Percentiles rank a stretch among this genome's conserved stretches.
phyloP scores from a whole-genome alignment of 2,329 filamentous ascomycete genomes.

The Xylariales sp. region DNA sequence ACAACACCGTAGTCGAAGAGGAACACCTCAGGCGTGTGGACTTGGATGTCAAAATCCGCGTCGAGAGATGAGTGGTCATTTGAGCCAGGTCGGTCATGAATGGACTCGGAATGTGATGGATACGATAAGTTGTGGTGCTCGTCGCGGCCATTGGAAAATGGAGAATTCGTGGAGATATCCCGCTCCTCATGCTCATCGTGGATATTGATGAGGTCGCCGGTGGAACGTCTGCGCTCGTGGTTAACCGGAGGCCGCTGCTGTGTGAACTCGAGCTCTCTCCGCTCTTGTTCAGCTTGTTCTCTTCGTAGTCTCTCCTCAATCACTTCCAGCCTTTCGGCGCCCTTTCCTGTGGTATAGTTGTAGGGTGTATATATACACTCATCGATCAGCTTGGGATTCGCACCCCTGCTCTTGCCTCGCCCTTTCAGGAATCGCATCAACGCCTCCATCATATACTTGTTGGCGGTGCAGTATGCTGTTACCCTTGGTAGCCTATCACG shows the following conservation, averaged over 20 bases:
- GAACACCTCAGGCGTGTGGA: slow-evolving; percentile 92
- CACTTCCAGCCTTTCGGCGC: slow-evolving; percentile 32
- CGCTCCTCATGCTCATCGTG: slow-evolving; percentile 26
- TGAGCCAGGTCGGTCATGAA: slow-evolving; percentile 28
- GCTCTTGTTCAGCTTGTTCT: slow-evolving; percentile 24
- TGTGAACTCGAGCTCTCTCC: not conserved
- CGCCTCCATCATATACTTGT: slow-evolving; percentile 84
- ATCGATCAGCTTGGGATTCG: slow-evolving; percentile 88
- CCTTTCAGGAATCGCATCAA: slow-evolving; percentile 90
- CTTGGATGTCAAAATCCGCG: slow-evolving; percentile 76
- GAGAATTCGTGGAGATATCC: slow-evolving; percentile 19
- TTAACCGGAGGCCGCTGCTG: slow-evolving; percentile 32
- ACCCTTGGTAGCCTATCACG: slow-evolving; percentile 82
- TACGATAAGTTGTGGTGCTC: slow-evolving; percentile 30
- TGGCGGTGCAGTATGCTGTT: slow-evolving; percentile 94
- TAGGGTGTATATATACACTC: slow-evolving; percentile 98
- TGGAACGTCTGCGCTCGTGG: slow-evolving; percentile 68
- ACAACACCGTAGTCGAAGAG: slow-evolving; percentile 97
- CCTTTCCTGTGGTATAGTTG: slow-evolving; percentile 55
- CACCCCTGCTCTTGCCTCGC: slow-evolving; percentile 68
- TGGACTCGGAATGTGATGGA: slow-evolving; percentile 17
- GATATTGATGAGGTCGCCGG: slow-evolving; percentile 54
- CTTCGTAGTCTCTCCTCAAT: slow-evolving; percentile 21
- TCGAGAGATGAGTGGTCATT: slow-evolving; percentile 27
- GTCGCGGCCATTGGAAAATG: slow-evolving; percentile 21